Base-by-base conservation (phyloP, 1,139 yeast genomes). In the Debaryomyces subglobosus region DNA sequence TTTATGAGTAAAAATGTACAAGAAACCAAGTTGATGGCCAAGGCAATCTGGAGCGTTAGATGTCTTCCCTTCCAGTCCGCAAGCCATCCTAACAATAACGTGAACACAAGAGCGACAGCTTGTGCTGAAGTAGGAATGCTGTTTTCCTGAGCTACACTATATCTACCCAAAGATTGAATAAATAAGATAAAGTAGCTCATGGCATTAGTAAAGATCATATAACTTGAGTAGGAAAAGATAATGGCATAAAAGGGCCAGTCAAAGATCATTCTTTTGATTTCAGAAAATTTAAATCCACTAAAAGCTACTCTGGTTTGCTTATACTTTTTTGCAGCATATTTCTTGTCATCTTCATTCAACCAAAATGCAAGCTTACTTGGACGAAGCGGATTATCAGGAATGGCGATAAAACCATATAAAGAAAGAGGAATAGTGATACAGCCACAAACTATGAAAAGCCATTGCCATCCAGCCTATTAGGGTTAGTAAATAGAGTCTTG, bases 381-480 rank as follows among this genome's bases (percentile, higher is more conserved):
- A 13, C 43, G 29, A 9, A 25, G 29, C 10, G 29, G 29, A 25
- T 25, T 25, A 25, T 25, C 49, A 5, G 49, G 49, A 20, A 46
- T 43, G 12, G 53, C 52, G 44, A 62, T 52, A 32, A 58, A 55
- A 2, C 75, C 73, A 44, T 53, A 56, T 12, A 65, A 15, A 7
- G 69, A 66, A 32, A 71, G 65, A 6, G 66, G 69, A 32, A 69
- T 47, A n/a, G 67, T 63, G 50, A 69, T 67, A 6, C 62, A 30
- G 7, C 69, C 71, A 48, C 68, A 70, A 43, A 71, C 58, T 12
- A 71, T 63, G 51, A 68, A 70, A 29, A 69, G 52, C 74, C 75
- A 69, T 51, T 64, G 62, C 69, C 71, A 71, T 9, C 73, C 71
- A 1, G 58, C 55, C 46, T 39, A 10, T 25, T 25, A 24, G 2